Conservation (phyloP, 768 basidiomycete species). For the Russula foetens region DNA sequence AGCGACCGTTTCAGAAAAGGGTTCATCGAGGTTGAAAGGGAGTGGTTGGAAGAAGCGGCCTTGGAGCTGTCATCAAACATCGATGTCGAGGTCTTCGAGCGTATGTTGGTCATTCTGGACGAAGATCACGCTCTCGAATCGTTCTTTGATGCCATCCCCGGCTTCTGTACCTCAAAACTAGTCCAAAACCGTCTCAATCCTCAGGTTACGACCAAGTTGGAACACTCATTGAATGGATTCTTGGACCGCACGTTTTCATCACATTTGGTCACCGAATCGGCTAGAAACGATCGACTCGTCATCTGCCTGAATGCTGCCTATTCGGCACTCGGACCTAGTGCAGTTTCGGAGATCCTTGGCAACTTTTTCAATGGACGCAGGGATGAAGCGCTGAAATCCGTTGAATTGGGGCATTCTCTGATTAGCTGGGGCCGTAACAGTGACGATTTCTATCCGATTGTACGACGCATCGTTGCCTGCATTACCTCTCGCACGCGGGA, state of each 20-base stretch:
- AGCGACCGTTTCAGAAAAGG: no score
- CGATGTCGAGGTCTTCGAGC: no score
- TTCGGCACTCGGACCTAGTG: background rate
- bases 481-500: background rate
- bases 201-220: background rate
- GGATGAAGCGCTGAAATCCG: background rate
- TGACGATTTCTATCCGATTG: no score
- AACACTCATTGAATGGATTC: background rate
- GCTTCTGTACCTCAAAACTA: background rate
- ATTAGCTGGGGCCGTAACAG: background rate
- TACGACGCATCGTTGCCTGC: background rate
- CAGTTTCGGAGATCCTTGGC: background rate
- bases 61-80: no score
- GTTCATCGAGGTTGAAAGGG: no score
- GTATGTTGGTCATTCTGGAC: no score
- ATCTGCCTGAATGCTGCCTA: background rate
- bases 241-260: background rate
- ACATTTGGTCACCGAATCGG: background rate
- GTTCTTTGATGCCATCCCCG: conserved; percentile 2
- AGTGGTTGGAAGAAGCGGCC: no score
- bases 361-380: background rate
- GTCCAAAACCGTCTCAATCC: background rate
- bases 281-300: background rate
- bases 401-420: background rate
- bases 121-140: no score